phyloP scores from a whole-genome alignment of 331 rosid genomes.

The Rosa hybrid region DNA sequence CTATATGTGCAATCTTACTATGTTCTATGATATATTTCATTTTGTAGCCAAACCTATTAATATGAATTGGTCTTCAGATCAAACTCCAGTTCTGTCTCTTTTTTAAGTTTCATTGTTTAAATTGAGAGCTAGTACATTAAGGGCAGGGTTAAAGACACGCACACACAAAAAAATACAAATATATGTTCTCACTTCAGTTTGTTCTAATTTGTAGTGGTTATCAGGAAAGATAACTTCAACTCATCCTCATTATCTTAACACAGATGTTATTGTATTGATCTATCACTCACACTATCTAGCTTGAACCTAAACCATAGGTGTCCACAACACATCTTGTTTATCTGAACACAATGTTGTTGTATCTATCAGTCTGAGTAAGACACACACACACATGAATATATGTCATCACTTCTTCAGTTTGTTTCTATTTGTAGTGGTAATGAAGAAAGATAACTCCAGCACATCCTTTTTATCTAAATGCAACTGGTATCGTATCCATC shows the following conservation, averaged over 20 bases:
- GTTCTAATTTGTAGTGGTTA: constrained; percentile 11
- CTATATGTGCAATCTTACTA: constrained; percentile 36
- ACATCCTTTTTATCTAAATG: background rate
- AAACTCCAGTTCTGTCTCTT: constrained; percentile 23
- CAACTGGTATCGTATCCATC: background rate
- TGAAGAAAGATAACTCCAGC: background rate
- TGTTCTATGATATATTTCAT: constrained; percentile 40
- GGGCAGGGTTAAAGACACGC: background rate
- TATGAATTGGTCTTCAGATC: constrained; percentile 37
- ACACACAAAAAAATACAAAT: background rate
- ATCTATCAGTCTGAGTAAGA: background rate
- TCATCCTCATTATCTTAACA: background rate
- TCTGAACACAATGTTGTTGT: background rate
- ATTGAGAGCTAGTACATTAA: constrained; percentile 21
- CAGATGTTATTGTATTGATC: background rate
- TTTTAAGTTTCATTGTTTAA: constrained; percentile 11
- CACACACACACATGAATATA: background rate
- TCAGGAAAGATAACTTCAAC: background rate
- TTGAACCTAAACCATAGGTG: background rate
- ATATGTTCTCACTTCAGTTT: background rate
- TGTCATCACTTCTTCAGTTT: constrained; percentile 5
- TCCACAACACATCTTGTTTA: background rate
- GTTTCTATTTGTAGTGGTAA: constrained; percentile 1
- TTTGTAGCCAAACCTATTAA: constrained; percentile 43
- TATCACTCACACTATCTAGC: background rate